phyloP scores from a whole-genome alignment of 78 protist genomes.

The Dictyostelium citrinum region DNA sequence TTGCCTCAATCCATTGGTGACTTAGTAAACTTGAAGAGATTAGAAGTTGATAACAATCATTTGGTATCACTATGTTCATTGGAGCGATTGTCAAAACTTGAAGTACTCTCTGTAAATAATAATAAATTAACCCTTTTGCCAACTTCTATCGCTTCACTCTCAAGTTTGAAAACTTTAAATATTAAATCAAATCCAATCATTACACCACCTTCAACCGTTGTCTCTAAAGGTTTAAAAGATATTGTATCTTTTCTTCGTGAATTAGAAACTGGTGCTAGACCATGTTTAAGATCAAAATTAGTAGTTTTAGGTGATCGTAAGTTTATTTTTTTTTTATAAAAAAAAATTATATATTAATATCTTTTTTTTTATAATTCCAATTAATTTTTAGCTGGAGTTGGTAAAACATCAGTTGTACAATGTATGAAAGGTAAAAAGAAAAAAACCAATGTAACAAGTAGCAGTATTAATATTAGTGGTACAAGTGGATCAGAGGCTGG shows the following conservation, averaged over 20 bases:
- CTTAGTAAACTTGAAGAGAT: slow-evolving; percentile 46
- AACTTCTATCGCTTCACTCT: slow-evolving; percentile 36
- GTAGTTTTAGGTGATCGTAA: slow-evolving; percentile 65
- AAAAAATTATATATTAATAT: background rate
- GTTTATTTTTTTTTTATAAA: background rate
- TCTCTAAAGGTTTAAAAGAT: slow-evolving; percentile 63
- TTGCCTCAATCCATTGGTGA: slow-evolving; percentile 59
- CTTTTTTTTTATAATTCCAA: background rate
- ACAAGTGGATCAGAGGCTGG: background rate
- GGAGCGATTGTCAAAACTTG: slow-evolving; percentile 54
- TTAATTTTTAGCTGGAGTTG: slow-evolving; percentile 12
- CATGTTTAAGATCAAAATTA: slow-evolving; percentile 55
- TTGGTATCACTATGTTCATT: slow-evolving; percentile 41
- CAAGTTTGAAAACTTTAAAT: slow-evolving; percentile 34
- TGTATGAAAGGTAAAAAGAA: slow-evolving; percentile 56
- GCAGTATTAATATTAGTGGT: background rate
- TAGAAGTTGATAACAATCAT: slow-evolving; percentile 63
- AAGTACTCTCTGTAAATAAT: slow-evolving; percentile 68
- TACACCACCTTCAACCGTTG: slow-evolving; percentile 59
- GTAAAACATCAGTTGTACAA: slow-evolving; percentile 52
- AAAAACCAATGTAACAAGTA: background rate
- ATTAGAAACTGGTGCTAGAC: slow-evolving; percentile 75
- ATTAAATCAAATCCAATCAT: slow-evolving; percentile 72
- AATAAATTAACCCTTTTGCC: slow-evolving; percentile 54
- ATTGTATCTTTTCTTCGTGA: slow-evolving; percentile 48